Evolutionary conservation across 305 asterid genomes (phyloP).

Genomic region (Fraxinus platypoda): DNA sequence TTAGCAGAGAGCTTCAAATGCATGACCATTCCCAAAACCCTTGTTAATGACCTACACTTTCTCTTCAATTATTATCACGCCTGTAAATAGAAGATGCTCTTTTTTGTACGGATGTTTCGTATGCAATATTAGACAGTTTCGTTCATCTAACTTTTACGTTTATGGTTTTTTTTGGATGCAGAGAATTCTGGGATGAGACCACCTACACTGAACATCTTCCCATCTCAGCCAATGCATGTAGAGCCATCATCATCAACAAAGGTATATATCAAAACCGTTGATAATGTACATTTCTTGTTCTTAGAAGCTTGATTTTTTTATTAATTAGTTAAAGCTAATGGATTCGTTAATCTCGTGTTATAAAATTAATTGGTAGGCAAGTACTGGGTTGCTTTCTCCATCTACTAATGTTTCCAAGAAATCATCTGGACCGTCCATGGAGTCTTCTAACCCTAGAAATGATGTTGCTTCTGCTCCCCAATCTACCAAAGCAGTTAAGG

Average conservation of each 20-base stretch:
- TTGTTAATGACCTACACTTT: not conserved
- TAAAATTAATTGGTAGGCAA: slow-evolving; percentile 48
- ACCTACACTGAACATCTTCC: slow-evolving; percentile 85
- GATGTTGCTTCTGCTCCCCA: slow-evolving; percentile 48
- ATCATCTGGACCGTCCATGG: slow-evolving; percentile 80
- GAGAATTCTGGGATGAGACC: slow-evolving; percentile 80
- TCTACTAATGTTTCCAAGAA: slow-evolving; percentile 63
- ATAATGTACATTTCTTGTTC: not conserved
- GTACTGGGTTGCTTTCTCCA: slow-evolving; percentile 48
- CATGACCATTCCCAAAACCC: slow-evolving; percentile 17
- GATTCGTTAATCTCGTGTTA: slow-evolving; percentile 27
- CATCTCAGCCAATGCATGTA: slow-evolving; percentile 96
- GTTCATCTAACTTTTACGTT: not conserved
- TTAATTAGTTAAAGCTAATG: slow-evolving; percentile 17
- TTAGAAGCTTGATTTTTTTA: not conserved
- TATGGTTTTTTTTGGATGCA: slow-evolving; percentile 29
- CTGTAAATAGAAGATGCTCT: not conserved
- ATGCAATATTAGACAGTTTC: not conserved
- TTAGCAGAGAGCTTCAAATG: slow-evolving; percentile 7
- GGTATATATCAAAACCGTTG: slow-evolving; percentile 31
- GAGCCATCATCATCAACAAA: slow-evolving; percentile 59
- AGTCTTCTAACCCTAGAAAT: slow-evolving; percentile 56
- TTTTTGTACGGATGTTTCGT: not conserved
- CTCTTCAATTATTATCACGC: not conserved
- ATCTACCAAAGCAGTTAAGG: slow-evolving; percentile 65